Base-by-base conservation (phyloP, 768 basidiomycete species). In the Leucosporidium creatinivorum region DNA sequence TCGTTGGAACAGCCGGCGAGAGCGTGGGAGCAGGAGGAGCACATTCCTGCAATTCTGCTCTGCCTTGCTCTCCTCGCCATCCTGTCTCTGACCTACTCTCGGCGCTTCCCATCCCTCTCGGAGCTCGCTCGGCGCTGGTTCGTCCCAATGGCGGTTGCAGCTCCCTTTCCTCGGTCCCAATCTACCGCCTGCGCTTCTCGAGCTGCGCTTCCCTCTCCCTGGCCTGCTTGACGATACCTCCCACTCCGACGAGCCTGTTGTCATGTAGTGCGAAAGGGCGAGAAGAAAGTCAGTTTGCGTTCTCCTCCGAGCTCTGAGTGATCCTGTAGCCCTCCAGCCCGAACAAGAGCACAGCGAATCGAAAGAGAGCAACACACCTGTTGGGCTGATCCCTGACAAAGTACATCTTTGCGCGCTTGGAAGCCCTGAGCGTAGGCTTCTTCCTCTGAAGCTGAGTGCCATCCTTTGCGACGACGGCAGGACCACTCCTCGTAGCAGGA, bases 371-470 rank as follows among this genome's bases (percentile, higher is more conserved):
- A 18, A 59, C 69, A 48, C 13, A 67, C 70, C 70, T 49, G 58
- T 64, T 52, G 17, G 68, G 72, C 54, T 73, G 72, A 25, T 69
- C 66, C 33, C 72, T 39, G 31, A 73, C 68, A 61, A 65, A 73
- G 68, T 69, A 73, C 63, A 73, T 62, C 72, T 73, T 69, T 48
- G 68, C 72, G 48, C 72, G 39, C 31, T 51, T 55, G 2, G 60
- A 63, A 1, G 72, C 68, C 8, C 26, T 31, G 10, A 73, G 58
- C 1, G 63, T 63, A 1, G 72, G 66, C 61, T 69, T 69, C 52
- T 63, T 61, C 44, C 72, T 56, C 52, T 31, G 39, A 4, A 54
- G 13, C 57, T 65, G 63, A n/a, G 33, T 57, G 23, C 68, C 66
- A 52, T 68, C 64, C 66, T 69, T 69, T 49, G 55, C 62, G n/a